Percentiles rank a stretch among this genome's conserved stretches.
Evolutionary conservation across 306 rosid genomes (phyloP).

Genomic region (Hylodesmum podocarpum): DNA sequence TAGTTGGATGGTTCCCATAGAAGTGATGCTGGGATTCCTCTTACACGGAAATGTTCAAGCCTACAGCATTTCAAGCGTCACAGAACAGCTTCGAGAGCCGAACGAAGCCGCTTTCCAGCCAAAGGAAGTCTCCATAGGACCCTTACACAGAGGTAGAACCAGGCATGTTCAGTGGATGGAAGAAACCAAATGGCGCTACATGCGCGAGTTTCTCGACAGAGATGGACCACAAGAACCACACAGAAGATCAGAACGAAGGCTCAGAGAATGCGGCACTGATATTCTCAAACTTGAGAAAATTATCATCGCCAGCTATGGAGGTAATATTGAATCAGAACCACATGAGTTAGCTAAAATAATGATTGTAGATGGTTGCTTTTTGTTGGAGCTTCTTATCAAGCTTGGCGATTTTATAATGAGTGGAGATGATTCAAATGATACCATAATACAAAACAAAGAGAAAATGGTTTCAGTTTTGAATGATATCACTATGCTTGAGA

Average conservation of each 20-base stretch:
- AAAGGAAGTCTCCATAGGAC: conserved; percentile 28
- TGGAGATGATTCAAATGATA: background rate
- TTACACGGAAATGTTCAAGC: background rate
- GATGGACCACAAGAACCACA: background rate
- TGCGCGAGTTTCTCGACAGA: background rate
- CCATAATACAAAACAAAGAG: background rate
- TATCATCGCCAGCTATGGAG: conserved; percentile 19
- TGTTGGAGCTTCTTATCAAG: conserved; percentile 35
- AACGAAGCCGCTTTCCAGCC: conserved; percentile 15
- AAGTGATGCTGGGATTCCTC: background rate
- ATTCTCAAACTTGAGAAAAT: background rate
- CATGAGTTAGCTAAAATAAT: conserved; percentile 32
- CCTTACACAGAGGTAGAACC: conserved; percentile 24
- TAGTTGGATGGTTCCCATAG: conserved; percentile 14
- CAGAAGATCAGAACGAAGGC: background rate
- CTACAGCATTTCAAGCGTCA: conserved; percentile 23
- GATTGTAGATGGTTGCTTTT: conserved; percentile 45
- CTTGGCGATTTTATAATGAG: background rate
- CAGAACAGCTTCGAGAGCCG: conserved; percentile 9
- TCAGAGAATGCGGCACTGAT: background rate
- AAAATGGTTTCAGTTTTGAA: background rate
- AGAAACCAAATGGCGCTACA: conserved; percentile 36
- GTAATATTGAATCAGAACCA: background rate
- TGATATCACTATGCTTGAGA: conserved; percentile 38
- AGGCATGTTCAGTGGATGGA: conserved; percentile 20